Percentiles rank a stretch among this genome's conserved stretches.
Evolutionary conservation across 2,329 filamentous ascomycete species (phyloP).

Genomic region (Apiospora kogelbergensis): DNA sequence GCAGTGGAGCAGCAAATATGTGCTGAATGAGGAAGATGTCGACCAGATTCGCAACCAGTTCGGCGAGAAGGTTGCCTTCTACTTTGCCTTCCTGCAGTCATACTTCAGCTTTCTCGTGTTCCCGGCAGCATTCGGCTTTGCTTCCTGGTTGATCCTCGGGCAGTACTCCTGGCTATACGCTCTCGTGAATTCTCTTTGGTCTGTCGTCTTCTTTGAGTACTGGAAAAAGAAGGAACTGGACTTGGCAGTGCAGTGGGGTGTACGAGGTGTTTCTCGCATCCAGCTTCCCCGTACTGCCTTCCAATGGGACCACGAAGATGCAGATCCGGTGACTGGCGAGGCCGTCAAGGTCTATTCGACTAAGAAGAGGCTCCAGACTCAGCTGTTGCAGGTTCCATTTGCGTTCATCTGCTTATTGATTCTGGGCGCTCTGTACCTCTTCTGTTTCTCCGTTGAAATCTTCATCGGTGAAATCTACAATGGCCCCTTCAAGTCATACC

Average conservation of each 20-base stretch:
- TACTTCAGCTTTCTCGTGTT: slow-evolving; percentile 88
- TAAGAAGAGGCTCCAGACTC: slow-evolving; percentile 71
- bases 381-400: slow-evolving; percentile 83
- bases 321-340: slow-evolving; percentile 82
- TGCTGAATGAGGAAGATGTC: slow-evolving; percentile 65
- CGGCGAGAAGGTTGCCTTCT: slow-evolving; percentile 85
- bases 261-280: slow-evolving; percentile 79
- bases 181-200: slow-evolving; percentile 79
- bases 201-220: slow-evolving; percentile 86
- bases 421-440: slow-evolving; percentile 79
- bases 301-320: slow-evolving; percentile 71
- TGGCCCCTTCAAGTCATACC: slow-evolving; percentile 80
- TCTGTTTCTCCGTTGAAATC: slow-evolving; percentile 89
- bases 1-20: slow-evolving; percentile 70
- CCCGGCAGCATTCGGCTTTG: slow-evolving; percentile 74
- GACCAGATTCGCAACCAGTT: slow-evolving; percentile 74
- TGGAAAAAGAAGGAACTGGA: slow-evolving; percentile 95
- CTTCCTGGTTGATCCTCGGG: slow-evolving; percentile 79
- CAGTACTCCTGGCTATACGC: slow-evolving; percentile 83
- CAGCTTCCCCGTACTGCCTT: slow-evolving; percentile 79
- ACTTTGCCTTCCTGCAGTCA: slow-evolving; percentile 90
- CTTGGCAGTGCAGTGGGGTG: slow-evolving; percentile 83
- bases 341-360: slow-evolving; percentile 73
- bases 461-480: slow-evolving; percentile 94
- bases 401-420: slow-evolving; percentile 69